Evolutionary conservation across 1,139 yeast species (phyloP), one percentile per base, ranked within the genome.

Genomic region (Geotrichum carabidarum): DNA sequence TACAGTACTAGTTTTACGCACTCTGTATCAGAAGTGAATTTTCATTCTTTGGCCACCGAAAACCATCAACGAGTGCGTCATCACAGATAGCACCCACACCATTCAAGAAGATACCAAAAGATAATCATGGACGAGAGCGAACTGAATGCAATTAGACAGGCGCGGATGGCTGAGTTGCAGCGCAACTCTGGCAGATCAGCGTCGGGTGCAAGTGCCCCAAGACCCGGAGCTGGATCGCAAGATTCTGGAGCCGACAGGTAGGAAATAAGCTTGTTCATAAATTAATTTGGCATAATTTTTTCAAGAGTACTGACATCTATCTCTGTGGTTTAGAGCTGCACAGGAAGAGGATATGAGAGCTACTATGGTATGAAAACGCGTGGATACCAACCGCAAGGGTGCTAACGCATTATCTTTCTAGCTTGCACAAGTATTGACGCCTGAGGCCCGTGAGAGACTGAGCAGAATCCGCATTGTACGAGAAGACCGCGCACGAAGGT

Each of bases 401-500:
- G 6, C 40, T 37, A 37, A 37, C 40, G 6, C 17, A 44, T 63
- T 77, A 17, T 70, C 78, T 44, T 35, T 11, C 2, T 50, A 70
- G 71, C 72, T 91, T 54, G 78, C 88, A 3, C 91, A 86, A 62
- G 78, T 88, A 14, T 74, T 93, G 49, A 87, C 86, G 57, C 83
- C 90, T 7, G 81, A 79, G 51, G 99, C 98, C 0, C 78, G 95
- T 52, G 98, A 93, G 68, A 78, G 99, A 60, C 77, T 93, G 54
- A 81, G 93, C 37, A 77, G 99, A 57, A 95, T 93, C 34, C 77
- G 91, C 45, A 80, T 93, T 65, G 99, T 93, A 44, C 80, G 93
- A 65, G 94, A 95, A 1, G 98, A 93, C 56, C 77, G 98, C 53
- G 98, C 96, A 0, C 79, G 80, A 50, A 87, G 88, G 69, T 65